Percentiles rank a stretch among this genome's conserved stretches.
These are phyloP conservation scores for Backusella psychrophila DNA, from an alignment of 192 early-diverging fungal genomes.

Conservation along the genomic window DNA sequence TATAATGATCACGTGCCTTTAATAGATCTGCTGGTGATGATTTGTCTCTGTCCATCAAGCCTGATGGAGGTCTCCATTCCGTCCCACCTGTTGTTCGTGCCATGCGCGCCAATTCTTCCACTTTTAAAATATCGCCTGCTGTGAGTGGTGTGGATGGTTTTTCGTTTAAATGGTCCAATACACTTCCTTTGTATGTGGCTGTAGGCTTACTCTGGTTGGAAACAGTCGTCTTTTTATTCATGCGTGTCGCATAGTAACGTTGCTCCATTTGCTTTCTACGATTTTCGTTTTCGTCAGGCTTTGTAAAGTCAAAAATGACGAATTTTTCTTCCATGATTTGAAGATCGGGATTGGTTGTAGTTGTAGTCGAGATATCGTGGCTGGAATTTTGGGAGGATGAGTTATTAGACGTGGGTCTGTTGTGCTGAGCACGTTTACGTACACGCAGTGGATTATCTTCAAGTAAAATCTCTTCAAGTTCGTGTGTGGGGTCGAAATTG, in stretches of 20 bases:
- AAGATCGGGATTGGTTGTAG: conserved; percentile 52
- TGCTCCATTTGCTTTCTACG: conserved; percentile 26
- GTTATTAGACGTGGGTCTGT: conserved; percentile 19
- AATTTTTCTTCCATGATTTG: conserved; percentile 81
- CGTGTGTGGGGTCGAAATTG: conserved; percentile 96
- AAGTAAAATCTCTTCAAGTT: conserved; percentile 94
- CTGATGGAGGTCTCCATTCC: conserved; percentile 28
- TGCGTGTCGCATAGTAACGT: conserved; percentile 18
- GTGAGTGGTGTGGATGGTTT: conserved; percentile 32
- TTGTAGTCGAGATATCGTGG: not conserved
- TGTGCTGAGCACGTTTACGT: conserved; percentile 55
- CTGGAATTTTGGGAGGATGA: conserved; percentile 23
- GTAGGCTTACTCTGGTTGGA: not conserved
- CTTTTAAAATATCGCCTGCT: conserved; percentile 31
- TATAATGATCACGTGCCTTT: conserved; percentile 9
- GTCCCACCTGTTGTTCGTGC: conserved; percentile 11
- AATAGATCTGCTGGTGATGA: not conserved
- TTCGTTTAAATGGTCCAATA: conserved; percentile 24
- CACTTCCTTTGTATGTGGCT: conserved; percentile 20
- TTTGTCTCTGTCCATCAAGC: not conserved
- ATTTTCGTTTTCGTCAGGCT: conserved; percentile 34
- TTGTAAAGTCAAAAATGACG: conserved; percentile 67
- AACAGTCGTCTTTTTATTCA: conserved; percentile 8
- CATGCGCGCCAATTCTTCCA: conserved; percentile 34
- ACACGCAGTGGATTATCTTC: conserved; percentile 93